Base-by-base conservation (phyloP, 139 green algal genomes). In the Asterochloris erici region DNA sequence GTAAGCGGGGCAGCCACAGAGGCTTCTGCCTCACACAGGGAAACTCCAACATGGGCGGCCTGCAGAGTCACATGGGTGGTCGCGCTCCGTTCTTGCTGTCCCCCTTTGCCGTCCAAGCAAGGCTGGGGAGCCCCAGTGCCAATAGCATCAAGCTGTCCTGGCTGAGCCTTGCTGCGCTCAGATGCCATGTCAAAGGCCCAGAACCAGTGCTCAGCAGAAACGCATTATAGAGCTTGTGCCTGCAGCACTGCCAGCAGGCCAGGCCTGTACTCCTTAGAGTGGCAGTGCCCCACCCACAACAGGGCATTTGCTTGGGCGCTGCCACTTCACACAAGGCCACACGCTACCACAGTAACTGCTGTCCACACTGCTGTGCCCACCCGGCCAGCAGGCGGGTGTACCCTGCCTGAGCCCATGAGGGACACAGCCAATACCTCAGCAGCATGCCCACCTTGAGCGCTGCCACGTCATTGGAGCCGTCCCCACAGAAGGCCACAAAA, bases 391-490 rank as follows among this genome's bases (percentile, higher is more conserved):
- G 38, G 38, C 6, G 38, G 38, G 38, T 54, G 38, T 54, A 54
- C 38, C 38, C 38, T 54, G 38, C 38, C 38, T 54, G 38, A 54
- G 38, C 38, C 2, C 6, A 21, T 77, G n/a, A 77, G 26, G 10
- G 19, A 77, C 1, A 13, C 2, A 21, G 26, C 71, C 24, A 38
- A 2, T 77, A 2, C 23, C 71, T 54, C 71, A 77, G 24, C 14
- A 19, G 19, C n/a, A 21, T 77, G n/a, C 71, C 71, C 23, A 77
- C 77, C 62, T 90, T 90, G 63, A 93, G 90, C 24, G 90, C 90
- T 4, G 87, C 88, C 26, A 85, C 88, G 84, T 93, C 90, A 80
- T 93, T 93, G 14, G 90, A 88, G 13, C 90, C 90, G 61, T 93
- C 90, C 0, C 90, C 90, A 66, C 88, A 92, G 77, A 93, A 93